phyloP scores from a whole-genome alignment of 108 stramenopile genomes.

The Skeletonema menzelii region DNA sequence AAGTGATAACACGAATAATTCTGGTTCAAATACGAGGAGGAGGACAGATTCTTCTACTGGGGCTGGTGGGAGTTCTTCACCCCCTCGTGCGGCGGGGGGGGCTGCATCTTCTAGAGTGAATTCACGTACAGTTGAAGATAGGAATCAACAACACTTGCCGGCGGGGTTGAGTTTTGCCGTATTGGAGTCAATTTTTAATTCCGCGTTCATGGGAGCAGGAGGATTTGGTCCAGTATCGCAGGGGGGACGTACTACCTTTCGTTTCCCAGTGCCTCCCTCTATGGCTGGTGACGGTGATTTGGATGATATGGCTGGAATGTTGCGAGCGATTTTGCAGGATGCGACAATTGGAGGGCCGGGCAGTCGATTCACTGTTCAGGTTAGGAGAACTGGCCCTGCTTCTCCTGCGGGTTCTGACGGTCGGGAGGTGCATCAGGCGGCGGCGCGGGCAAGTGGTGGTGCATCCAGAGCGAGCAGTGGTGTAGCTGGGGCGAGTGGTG shows the following conservation, averaged over 20 bases:
- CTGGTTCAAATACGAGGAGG: slow-evolving; percentile 3
- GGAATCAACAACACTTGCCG: slow-evolving; percentile 24
- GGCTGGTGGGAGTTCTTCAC: too few relatives aligned
- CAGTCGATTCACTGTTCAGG: neutral
- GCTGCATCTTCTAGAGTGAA: slow-evolving; percentile 17
- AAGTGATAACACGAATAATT: slow-evolving; percentile 6
- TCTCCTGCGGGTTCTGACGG: neutral
- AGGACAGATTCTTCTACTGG: neutral
- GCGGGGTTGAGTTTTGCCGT: slow-evolving; percentile 16
- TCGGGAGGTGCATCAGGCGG: neutral
- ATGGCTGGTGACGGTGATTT: neutral
- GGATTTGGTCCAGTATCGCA: neutral
- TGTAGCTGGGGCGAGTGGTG: neutral
- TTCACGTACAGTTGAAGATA: slow-evolving; percentile 45
- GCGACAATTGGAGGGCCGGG: neutral
- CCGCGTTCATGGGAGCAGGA: neutral
- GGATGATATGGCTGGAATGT: slow-evolving; percentile 3
- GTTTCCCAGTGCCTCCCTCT: neutral
- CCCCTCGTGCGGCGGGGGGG: too few relatives aligned
- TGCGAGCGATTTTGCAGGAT: slow-evolving; percentile 4
- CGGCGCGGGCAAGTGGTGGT: neutral
- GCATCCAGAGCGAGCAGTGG: neutral
- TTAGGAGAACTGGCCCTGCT: neutral
- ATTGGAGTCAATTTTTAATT: slow-evolving; percentile 17
- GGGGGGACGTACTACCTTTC: neutral